These are phyloP conservation scores for Phytophthora citricola DNA, from an alignment of 352 stramenopile species.

Conservation along the genomic window DNA sequence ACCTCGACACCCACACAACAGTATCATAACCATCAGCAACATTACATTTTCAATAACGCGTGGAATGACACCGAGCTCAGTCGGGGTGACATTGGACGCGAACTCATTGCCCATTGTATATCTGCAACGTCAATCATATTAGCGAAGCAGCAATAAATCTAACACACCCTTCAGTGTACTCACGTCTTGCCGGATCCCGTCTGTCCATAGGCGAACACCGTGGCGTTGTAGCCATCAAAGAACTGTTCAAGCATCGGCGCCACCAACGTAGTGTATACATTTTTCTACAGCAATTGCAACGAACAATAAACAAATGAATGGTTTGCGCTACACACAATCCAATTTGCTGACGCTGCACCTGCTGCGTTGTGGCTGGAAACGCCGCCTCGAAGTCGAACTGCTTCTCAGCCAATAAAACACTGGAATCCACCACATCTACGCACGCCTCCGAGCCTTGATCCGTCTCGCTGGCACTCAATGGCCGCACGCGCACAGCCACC, in stretches of 20 bases:
- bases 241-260: conserved; percentile 78
- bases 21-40: background rate
- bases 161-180: background rate
- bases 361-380: conserved; percentile 48
- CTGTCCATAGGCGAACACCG: conserved; percentile 95
- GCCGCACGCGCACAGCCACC: conserved; percentile 47
- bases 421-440: conserved; percentile 31
- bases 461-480: conserved; percentile 37
- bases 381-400: conserved; percentile 87
- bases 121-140: conserved; percentile 48
- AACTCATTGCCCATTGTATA: conserved; percentile 96
- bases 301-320: background rate
- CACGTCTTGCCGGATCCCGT: conserved; percentile 89
- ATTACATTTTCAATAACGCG: conserved; percentile 75
- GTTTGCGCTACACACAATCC: background rate
- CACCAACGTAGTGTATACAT: conserved; percentile 66
- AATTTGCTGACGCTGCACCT: conserved; percentile 9
- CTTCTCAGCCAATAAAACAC: conserved; percentile 39
- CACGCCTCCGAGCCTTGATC: conserved; percentile 36
- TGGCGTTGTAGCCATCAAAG: conserved; percentile 96
- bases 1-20: background rate
- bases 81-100: conserved; percentile 30
- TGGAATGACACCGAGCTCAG: conserved; percentile 80
- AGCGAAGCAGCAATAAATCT: too few relatives aligned
- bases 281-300: conserved; percentile 32